phyloP scores from a whole-genome alignment of 2,329 filamentous ascomycete genomes.

The Monosporascus sp. region DNA sequence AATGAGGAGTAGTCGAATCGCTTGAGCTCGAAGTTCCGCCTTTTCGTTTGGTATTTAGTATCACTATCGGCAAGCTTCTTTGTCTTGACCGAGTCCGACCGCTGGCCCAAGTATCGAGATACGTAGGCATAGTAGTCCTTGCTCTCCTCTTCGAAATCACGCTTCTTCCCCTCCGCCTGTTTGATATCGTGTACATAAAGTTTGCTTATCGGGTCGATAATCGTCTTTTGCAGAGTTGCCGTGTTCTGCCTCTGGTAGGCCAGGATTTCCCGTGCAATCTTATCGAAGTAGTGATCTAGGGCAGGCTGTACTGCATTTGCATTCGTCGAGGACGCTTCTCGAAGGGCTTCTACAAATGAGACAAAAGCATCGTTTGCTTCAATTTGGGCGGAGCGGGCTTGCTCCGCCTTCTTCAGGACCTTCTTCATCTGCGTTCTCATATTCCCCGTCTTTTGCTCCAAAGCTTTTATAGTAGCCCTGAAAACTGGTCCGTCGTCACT shows the following conservation, averaged over 20 bases:
- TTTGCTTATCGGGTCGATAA: slow-evolving; percentile 90
- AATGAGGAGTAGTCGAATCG: slow-evolving; percentile 98
- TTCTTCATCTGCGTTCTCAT: slow-evolving; percentile 96
- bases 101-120: slow-evolving; percentile 89
- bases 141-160: slow-evolving; percentile 97
- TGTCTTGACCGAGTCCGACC: slow-evolving; percentile 91
- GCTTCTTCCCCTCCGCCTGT: slow-evolving; percentile 92
- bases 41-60: slow-evolving; percentile 91
- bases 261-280: slow-evolving; percentile 87
- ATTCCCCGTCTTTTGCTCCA: slow-evolving; percentile 94
- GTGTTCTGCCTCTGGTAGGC: slow-evolving; percentile 82
- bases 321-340: slow-evolving; percentile 85
- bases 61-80: slow-evolving; percentile 96
- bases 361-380: slow-evolving; percentile 82
- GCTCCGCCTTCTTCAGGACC: slow-evolving; percentile 89
- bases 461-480: slow-evolving; percentile 89
- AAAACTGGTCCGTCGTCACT: slow-evolving; percentile 94
- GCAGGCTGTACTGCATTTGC: slow-evolving; percentile 96
- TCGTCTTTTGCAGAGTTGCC: slow-evolving; percentile 78
- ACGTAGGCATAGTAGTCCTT: slow-evolving; percentile 98
- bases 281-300: slow-evolving; percentile 96
- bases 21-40: slow-evolving; percentile 92
- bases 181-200: slow-evolving; percentile 96
- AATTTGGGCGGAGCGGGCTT: slow-evolving; percentile 72
- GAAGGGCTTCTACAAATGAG: slow-evolving; percentile 78